A percentile compares a stretch with the other conserved stretches of the same genome.
phyloP scores from a whole-genome alignment of 148 eudicot species.

The Camellia japonica region DNA sequence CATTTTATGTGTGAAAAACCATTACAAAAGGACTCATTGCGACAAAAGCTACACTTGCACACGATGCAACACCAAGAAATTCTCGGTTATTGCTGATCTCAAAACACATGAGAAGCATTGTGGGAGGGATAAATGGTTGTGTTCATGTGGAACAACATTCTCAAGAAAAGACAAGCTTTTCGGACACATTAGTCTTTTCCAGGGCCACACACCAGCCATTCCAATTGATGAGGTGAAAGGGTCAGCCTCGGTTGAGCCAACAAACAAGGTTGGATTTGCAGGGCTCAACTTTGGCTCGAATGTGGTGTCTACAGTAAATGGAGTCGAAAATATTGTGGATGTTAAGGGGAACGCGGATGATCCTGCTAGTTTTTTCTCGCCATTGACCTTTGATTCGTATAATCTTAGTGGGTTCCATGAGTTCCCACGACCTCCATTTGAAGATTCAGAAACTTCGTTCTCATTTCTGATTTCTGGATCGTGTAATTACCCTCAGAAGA shows the following conservation, averaged over 20 bases:
- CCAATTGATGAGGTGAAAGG: constrained; percentile 69
- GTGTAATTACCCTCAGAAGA: constrained; percentile 36
- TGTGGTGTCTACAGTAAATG: constrained; percentile 19
- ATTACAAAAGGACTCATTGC: constrained; percentile 93
- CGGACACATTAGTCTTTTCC: constrained; percentile 93
- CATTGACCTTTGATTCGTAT: constrained; percentile 51
- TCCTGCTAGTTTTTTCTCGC: constrained; percentile 50
- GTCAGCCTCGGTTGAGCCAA: background rate
- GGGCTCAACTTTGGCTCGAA: constrained; percentile 42
- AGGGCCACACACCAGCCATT: constrained; percentile 93
- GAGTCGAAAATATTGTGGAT: constrained; percentile 35
- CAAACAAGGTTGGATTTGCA: constrained; percentile 27
- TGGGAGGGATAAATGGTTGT: constrained; percentile 93
- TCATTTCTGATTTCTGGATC: constrained; percentile 57
- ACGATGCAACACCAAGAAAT: constrained; percentile 82
- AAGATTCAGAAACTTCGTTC: constrained; percentile 70
- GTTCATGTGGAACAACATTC: constrained; percentile 96
- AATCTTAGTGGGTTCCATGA: constrained; percentile 63
- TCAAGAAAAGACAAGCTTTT: constrained; percentile 96
- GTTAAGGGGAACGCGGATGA: constrained; percentile 49
- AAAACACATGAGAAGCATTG: constrained; percentile 98
- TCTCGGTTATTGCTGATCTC: constrained; percentile 93
- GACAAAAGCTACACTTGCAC: constrained; percentile 92
- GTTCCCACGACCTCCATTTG: constrained; percentile 60
- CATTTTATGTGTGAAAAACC: constrained; percentile 89